Evolutionary conservation across 2,329 filamentous ascomycete genomes (phyloP), one percentile per base, ranked within the genome.

Genomic region (Ceratocystis lukuohia): DNA sequence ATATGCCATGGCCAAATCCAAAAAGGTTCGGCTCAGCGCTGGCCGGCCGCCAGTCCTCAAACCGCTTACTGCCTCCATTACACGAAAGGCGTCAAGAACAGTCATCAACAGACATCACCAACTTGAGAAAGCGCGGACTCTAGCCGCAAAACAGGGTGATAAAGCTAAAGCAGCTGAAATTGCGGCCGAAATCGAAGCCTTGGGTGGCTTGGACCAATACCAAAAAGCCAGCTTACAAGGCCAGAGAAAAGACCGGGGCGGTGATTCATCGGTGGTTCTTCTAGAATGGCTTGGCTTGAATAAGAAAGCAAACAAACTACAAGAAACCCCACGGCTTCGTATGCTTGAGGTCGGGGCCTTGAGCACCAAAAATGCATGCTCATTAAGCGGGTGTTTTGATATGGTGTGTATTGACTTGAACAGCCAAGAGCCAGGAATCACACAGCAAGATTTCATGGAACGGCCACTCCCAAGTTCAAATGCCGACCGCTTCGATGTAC

Each of bases 391-490:
- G 5, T 73, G 82, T 56, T 88, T 97, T 71, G 79, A 88, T 45
- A 84, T 96, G 71, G 83, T 86, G 69, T 84, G 91, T 69, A 96
- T 99, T 74, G 94, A 99, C 73, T 78, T 99, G 66, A 89, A 95
- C 75, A 94, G 91, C 68, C 91, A 96, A 73, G 87, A 86, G 61
- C 80, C 87, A 1, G 86, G 85, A 0, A 99, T 99, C 70, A 74
- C 86, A 67, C 85, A 95, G 74, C 91, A 96, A 73, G 91, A 99
- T 74, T 97, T 99, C 72, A 96, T 99, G 92, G 78, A 90, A 70
- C 82, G 91, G 30, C 89, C 91, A 0, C 75, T 93, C 2, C 93
- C 93, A 0, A 74, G 73, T 4, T 74, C 80, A 25, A 78, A 82
- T 5, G 74, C 77, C 0, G 85, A 91, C 50, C 79, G 79, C 25